Evolutionary conservation across 2,329 filamentous ascomycete genomes (phyloP), one percentile per base, ranked within the genome.

Genomic region (Cercospora zeina): DNA sequence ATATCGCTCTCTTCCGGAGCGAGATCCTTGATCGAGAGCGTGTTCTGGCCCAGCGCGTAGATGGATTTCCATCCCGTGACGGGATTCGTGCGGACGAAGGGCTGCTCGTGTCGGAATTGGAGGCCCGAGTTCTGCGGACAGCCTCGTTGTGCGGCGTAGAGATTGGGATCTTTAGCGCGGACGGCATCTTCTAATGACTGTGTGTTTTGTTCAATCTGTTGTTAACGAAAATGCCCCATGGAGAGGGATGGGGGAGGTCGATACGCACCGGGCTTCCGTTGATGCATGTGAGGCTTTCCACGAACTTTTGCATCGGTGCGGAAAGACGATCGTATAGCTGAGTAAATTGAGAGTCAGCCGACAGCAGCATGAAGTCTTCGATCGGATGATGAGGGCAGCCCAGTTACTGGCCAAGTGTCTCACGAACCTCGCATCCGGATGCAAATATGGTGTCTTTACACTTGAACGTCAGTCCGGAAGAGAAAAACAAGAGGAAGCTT

Each of bases 271-370:
- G 24, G 24, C 24, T 27, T 27, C 24, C 24, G 24, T 27, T 27
- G 0, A 82, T 84, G 1, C 81, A 86, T 0, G 83, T 87, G 5
- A 88, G 74, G 0, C 73, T 72, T 60, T 88, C 85, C 39, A 88
- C 77, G 72, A 88, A 88, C 24, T 75, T 75, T 57, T 83, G 84
- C 55, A 83, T 83, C 0, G 82, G 76, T 1, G 77, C 75, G 4
- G 82, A 85, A 62, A 89, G 78, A 30, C 84, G 81, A 68, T 89
- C 86, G 69, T 87, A 89, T 16, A 88, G 73, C 67, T 89, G 24
- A 27, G 24, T 85, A 69, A 88, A 88, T 0, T 84, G 85, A 1
- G 85, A 87, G 34, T 7, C 21, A 14, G 42, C 27, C 21, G 24
- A 37, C 4, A 30, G 21, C 21, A 2, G 3, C 24, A n/a, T 27